Evolutionary conservation across 2,329 filamentous ascomycete species (phyloP), one percentile per base, ranked within the genome.

Genomic region (Akanthomyces uredinophilus): DNA sequence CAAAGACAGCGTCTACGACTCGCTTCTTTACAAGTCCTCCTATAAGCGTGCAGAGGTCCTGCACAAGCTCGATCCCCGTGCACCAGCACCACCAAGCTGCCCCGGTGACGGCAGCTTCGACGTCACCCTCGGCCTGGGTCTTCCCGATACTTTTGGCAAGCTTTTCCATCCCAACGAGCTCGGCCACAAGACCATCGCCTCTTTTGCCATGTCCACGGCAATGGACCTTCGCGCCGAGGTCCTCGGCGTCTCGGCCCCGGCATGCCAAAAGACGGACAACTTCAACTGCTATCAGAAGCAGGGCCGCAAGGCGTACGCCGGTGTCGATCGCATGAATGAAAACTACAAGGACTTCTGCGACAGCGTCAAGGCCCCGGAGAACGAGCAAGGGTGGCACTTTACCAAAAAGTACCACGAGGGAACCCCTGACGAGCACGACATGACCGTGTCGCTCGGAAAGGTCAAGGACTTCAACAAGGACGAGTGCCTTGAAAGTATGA

Each of bases 91-190:
- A 16, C 70, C 71, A 14, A 64, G 63, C 43, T 73, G 72, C 60
- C 71, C 71, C 18, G 67, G 66, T 3, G 69, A 70, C 53, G 59
- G 44, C 35, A 46, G 46, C n/a, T 39, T 61, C 29, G 62, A 63
- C 35, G 43, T 46, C 24, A 56, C 62, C 10, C 63, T 65, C n/a
- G 60, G 61, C n/a, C 37, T 73, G 18, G 68, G 69, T 2, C 60
- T 72, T n/a, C 74, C 73, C 8, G 72, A 74, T 67, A 63, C 49
- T 13, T 63, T 73, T 54, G 69, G 67, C 10, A 65, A 65, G 32
- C 68, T 68, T 54, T 75, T 76, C 63, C 74, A 75, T 62, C 72
- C 74, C 13, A 75, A 73, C 64, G 59, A 65, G 44, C 52, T 41
- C 11, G 70, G 69, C 44, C 69, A 72, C 64, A 50, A 68, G 24